Base-by-base conservation (phyloP, 2,329 filamentous ascomycete genomes). In the Diaporthe citriasiana region DNA sequence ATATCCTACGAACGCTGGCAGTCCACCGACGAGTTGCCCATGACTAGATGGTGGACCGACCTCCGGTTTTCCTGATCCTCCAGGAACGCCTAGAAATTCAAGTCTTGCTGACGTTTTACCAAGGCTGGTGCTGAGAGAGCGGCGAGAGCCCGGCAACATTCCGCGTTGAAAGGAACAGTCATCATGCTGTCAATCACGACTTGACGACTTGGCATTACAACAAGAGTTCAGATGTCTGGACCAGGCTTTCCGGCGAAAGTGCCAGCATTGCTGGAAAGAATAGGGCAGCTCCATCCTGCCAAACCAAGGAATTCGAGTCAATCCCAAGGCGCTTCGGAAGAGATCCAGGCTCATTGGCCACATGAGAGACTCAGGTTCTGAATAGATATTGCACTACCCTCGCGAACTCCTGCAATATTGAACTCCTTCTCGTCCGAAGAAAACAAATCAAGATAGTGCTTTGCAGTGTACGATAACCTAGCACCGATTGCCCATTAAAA, bases 161-260 rank as follows among this genome's bases (percentile, higher is more conserved):
- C 60, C 60, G 42, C 42, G 22, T 25, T 35, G 19, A 13, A 27
- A 65, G 25, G 19, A 38, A 22, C 0, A 35, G 42, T 65, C 60
- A 25, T 50, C 27, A 50, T 50, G 42, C 12, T 25, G 60, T 65
- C 42, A 35, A 50, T 12, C 10, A 35, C 27, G 17, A 17, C 19
- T 35, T 50, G 42, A 35, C 40, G 40, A 50, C 60, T 50, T 65
- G 60, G 60, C 60, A 65, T 19, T 27, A 50, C 30, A 65, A 35
- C 60, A 10, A 50, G 7, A 17, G 30, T 19, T 30, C 7, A 47
- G 42, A 50, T 27, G 42, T 65, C 27, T 50, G 22, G 42, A 1
- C 42, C 60, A 35, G 42, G 30, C 60, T 35, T 65, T 50, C 19
- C 42, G 17, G 22, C 13, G 13, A 27, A 10, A n/a, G 22, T 22